These are phyloP conservation scores for Panaeolus cyanescens DNA, from an alignment of 768 basidiomycete species.

Conservation along the genomic window DNA sequence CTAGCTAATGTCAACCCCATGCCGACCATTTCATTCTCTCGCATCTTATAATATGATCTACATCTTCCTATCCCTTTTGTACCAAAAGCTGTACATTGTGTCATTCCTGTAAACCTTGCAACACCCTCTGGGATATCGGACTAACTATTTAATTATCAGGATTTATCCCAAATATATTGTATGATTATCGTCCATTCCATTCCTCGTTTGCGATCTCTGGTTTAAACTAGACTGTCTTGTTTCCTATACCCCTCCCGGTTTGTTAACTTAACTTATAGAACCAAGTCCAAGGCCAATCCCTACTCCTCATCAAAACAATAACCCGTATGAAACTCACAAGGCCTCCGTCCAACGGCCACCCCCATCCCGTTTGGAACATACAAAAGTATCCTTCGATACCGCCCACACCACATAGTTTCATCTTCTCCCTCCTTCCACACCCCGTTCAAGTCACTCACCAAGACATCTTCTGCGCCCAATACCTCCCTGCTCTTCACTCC, in stretches of 20 bases:
- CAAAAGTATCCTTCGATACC: conserved; percentile 26
- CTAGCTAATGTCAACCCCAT: neutral
- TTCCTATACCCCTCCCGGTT: neutral
- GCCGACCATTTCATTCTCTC: neutral
- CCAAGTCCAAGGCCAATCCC: neutral
- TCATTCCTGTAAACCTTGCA: neutral
- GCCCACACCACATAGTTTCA: conserved; percentile 20
- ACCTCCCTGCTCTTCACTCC: neutral
- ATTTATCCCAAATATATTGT: conserved; percentile 3
- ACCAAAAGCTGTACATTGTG: too few species aligned
- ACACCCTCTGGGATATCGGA: neutral
- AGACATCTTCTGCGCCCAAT: neutral
- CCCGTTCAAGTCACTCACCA: neutral
- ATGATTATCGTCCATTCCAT: neutral
- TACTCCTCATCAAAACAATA: neutral
- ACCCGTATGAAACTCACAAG: conserved; percentile 63
- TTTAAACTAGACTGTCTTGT: too few species aligned
- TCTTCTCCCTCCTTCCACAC: conserved; percentile 21
- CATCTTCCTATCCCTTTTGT: neutral
- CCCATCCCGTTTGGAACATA: conserved; percentile 46
- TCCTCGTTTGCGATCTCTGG: too few species aligned
- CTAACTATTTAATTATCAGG: conserved; percentile 2
- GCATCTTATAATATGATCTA: neutral
- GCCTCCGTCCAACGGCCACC: conserved; percentile 57
- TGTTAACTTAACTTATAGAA: neutral